phyloP scores from a whole-genome alignment of 1,284 basidiomycete species.

The Moesziomyces antarcticus region DNA sequence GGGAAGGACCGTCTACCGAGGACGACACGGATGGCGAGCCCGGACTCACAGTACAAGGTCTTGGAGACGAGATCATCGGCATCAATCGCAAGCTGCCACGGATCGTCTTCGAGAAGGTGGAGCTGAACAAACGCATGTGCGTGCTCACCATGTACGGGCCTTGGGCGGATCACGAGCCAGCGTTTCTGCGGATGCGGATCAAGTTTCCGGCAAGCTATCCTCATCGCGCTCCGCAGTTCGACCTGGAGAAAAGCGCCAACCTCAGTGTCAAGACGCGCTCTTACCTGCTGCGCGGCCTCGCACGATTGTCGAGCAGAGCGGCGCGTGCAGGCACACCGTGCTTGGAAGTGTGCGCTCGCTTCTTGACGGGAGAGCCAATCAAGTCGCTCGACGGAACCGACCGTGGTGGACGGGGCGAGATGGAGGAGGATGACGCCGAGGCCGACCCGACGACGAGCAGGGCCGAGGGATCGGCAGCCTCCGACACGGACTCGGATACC shows the following conservation, averaged over 20 bases:
- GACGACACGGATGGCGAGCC: constrained; percentile 34
- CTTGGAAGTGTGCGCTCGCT: constrained; percentile 52
- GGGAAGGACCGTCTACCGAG: constrained; percentile 23
- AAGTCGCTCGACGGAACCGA: constrained; percentile 39
- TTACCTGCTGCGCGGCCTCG: constrained; percentile 49
- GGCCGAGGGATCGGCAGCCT: constrained; percentile 14
- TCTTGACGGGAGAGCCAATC: constrained; percentile 57
- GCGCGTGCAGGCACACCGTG: constrained; percentile 35
- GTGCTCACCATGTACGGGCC: constrained; percentile 62
- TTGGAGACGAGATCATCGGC: constrained; percentile 56
- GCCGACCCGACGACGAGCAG: constrained; percentile 15
- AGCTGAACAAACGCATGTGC: constrained; percentile 55
- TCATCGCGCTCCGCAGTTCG: constrained; percentile 49
- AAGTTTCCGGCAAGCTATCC: constrained; percentile 60
- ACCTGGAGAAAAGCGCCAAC: constrained; percentile 61
- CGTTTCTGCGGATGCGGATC: constrained; percentile 60
- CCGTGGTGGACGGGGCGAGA: constrained; percentile 3
- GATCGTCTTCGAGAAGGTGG: constrained; percentile 58
- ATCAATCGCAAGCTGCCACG: constrained; percentile 54
- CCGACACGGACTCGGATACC: constrained; percentile 24
- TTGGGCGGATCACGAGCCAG: constrained; percentile 57
- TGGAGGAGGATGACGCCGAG: constrained; percentile 8
- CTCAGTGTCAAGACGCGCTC: constrained; percentile 61
- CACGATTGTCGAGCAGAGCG: constrained; percentile 34
- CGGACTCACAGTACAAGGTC: constrained; percentile 33